Evolutionary conservation across 139 green algal species (phyloP).

Genomic region (Chlamydomonas eustigma): DNA sequence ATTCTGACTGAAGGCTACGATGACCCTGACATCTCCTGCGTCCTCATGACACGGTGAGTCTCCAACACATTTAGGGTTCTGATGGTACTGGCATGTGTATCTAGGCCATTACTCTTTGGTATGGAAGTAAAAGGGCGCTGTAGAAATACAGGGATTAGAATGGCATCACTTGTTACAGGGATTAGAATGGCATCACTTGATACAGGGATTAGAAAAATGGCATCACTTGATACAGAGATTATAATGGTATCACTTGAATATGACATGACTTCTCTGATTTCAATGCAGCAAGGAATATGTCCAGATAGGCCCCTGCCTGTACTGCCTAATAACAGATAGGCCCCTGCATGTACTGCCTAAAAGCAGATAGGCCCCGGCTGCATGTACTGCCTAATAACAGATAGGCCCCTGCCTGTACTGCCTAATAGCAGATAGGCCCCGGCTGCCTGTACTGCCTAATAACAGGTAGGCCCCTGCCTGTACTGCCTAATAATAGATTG

Average conservation of each 20-base stretch:
- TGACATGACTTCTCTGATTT: too few relatives aligned
- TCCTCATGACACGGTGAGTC: conserved; percentile 18
- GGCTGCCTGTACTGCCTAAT: too few relatives aligned
- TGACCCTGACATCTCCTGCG: conserved; percentile 20
- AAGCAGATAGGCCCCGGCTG: too few relatives aligned
- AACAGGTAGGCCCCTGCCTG: not conserved
- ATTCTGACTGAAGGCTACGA: conserved; percentile 29
- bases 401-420: too few relatives aligned
- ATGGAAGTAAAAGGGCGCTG: not conserved
- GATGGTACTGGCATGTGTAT: not conserved
- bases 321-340: not conserved
- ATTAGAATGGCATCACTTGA: not conserved
- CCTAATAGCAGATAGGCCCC: too few relatives aligned
- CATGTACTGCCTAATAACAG: not conserved
- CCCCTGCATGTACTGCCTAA: too few relatives aligned
- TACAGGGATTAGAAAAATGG: not conserved
- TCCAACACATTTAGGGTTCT: too few relatives aligned
- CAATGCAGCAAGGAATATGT: too few relatives aligned
- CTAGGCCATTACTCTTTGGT: not conserved
- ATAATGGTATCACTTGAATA: not conserved
- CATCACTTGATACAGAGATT: not conserved
- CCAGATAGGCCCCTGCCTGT: too few relatives aligned
- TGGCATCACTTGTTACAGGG: not conserved
- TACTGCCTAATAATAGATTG: not conserved
- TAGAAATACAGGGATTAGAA: not conserved